A percentile compares a stretch with the other conserved stretches of the same genome.
These are phyloP conservation scores for Zarea fungicola DNA, from an alignment of 2,329 filamentous ascomycete genomes.

Conservation along the genomic window DNA sequence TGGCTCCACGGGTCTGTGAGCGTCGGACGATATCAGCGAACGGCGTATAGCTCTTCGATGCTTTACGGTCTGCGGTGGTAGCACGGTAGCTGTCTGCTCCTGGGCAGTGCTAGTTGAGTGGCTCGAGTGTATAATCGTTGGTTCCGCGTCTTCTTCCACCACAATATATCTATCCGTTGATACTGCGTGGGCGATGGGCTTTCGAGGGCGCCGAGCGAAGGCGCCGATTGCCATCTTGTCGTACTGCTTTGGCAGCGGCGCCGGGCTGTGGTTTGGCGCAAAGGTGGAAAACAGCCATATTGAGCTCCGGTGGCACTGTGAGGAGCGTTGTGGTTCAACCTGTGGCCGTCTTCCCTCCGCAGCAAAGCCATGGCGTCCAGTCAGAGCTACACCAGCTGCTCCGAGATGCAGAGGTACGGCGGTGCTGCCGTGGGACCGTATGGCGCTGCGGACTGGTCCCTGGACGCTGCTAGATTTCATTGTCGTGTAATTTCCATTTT, in stretches of 20 bases:
- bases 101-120: background rate
- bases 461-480: slow-evolving; percentile 12
- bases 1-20: slow-evolving; percentile 13
- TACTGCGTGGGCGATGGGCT: background rate
- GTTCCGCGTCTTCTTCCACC: too few relatives aligned
- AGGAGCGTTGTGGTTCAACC: slow-evolving; percentile 9
- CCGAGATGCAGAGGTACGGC: slow-evolving; percentile 2
- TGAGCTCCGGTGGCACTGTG: slow-evolving; percentile 27
- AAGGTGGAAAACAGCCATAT: slow-evolving; percentile 40
- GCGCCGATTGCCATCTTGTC: slow-evolving; percentile 8
- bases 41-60: background rate
- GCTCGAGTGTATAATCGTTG: background rate
- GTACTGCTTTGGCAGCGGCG: slow-evolving; percentile 14
- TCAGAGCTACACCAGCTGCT: slow-evolving; percentile 5
- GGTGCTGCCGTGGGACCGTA: slow-evolving; percentile 6
- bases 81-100: background rate
- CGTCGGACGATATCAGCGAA: background rate
- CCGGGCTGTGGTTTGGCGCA: slow-evolving; percentile 17
- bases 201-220: slow-evolving; percentile 2
- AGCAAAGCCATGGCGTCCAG: slow-evolving; percentile 8
- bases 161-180: background rate
- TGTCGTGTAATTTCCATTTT: background rate
- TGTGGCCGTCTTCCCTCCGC: slow-evolving; percentile 13
- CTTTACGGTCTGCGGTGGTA: background rate
- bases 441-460: slow-evolving; percentile 7